Base-by-base conservation (phyloP, 352 stramenopile species). In the Phytophthora citrophthora region DNA sequence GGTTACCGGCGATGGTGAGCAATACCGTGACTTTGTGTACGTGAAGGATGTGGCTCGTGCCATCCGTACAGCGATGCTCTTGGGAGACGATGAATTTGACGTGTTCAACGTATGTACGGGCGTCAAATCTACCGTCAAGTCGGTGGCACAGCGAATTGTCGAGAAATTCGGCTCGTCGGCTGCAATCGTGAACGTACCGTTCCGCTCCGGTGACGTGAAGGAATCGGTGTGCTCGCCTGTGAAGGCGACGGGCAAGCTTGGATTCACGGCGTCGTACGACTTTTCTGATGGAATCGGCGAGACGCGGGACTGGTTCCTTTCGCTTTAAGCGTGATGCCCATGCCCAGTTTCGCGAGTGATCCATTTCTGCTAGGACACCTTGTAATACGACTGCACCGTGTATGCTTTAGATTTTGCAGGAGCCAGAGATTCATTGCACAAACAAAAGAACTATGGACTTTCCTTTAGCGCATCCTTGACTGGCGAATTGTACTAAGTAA, bases 71-170 rank as follows among this genome's bases (percentile, higher is more conserved):
- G 86, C 86, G 23, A 91, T 95, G 82, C 67, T 93, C 44, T 53
- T 91, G 24, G 59, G 58, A 29, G 73, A 88, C 65, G 66, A 83
- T 29, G 72, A 88, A 36, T 95, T 92, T 50, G 81, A 95, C 56
- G 84, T 91, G 18, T 95, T 93, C 51, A 95, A 95, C 59, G 83
- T 95, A 49, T 95, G 84, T 72, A 95, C 84, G 26, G 86, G 84
- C 16, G 41, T 88, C 49, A 92, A 91, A 69, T 90, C 81, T 29
- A 72, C 83, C 10, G 72, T 95, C 40, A 85, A 83, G 45, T 78
- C 68, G 24, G 76, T 93, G 20, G 86, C 84, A 4, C 29, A 88
- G 59, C 71, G 70, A 27, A 88, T 95, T 51, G 70, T 91, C 11
- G 83, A 89, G 45, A 85, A 80, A 47, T 95, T 91, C 41, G 62